A percentile compares a stretch with the other conserved stretches of the same genome.
These are phyloP conservation scores for Malus domestica DNA, from an alignment of 306 rosid genomes.

Conservation along the genomic window DNA sequence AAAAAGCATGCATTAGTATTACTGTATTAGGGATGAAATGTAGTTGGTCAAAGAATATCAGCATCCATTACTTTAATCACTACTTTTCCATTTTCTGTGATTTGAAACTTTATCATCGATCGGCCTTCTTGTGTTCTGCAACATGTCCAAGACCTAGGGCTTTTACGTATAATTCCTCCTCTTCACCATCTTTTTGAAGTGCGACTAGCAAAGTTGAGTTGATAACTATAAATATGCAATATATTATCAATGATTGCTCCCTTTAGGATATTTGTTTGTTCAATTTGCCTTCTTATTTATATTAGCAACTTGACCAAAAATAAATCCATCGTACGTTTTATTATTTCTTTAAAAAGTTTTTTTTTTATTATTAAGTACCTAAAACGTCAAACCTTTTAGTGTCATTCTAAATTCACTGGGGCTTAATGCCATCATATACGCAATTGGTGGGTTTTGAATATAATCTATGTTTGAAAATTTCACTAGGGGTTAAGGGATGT, in stretches of 20 bases:
- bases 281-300: background rate
- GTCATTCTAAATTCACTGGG: too few species aligned
- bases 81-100: background rate
- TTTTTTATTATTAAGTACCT: background rate
- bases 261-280: background rate
- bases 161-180: background rate
- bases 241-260: background rate
- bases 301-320: background rate
- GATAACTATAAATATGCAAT: background rate
- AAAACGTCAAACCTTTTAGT: too few species aligned
- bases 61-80: background rate
- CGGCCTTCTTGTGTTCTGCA: constrained; percentile 1
- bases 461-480: too few species aligned
- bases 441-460: too few species aligned
- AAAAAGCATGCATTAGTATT: background rate
- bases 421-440: too few species aligned
- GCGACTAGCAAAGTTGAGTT: background rate
- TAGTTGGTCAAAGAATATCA: constrained; percentile 5
- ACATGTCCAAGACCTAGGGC: background rate
- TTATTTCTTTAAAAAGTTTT: background rate
- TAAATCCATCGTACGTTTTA: background rate
- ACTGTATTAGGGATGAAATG: background rate
- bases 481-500: too few species aligned
- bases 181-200: background rate
- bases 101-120: background rate